Evolutionary conservation across 768 basidiomycete species (phyloP).

Genomic region (Rhodosporidiobolus sp.): DNA sequence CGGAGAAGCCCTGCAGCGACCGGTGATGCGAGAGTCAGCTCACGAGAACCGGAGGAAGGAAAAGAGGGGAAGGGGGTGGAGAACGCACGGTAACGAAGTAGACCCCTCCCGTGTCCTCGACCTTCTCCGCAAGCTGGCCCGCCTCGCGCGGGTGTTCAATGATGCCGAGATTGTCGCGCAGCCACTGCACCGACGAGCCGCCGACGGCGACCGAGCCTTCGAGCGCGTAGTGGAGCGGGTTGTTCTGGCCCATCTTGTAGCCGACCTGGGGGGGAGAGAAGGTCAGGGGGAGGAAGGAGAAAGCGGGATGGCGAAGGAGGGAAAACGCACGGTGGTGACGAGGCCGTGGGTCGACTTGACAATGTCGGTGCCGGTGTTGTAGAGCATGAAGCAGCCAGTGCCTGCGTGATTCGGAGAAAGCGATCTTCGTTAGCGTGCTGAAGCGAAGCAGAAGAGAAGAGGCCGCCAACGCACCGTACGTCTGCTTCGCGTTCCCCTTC

Average conservation of each 20-base stretch:
- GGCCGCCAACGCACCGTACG: constrained; percentile 58
- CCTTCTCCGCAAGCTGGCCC: constrained; percentile 75
- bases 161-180: constrained; percentile 83
- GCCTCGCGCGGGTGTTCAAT: constrained; percentile 78
- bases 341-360: constrained; percentile 82
- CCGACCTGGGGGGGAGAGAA: constrained; percentile 60
- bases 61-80: neutral
- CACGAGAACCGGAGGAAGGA: no score
- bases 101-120: constrained; percentile 75
- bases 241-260: constrained; percentile 75
- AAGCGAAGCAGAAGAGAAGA: neutral
- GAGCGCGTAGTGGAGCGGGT: constrained; percentile 82
- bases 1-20: constrained; percentile 64
- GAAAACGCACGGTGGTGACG: constrained; percentile 68
- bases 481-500: constrained; percentile 93
- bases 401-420: constrained; percentile 46
- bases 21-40: neutral
- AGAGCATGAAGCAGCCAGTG: constrained; percentile 92
- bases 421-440: no score
- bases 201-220: constrained; percentile 96
- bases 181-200: constrained; percentile 93
- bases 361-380: constrained; percentile 85
- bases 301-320: no score
- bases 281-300: neutral
- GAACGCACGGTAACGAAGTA: constrained; percentile 84